Evolutionary conservation across 352 stramenopile genomes (phyloP), one percentile per base, ranked within the genome.

Genomic region (Pythium coloratum): DNA sequence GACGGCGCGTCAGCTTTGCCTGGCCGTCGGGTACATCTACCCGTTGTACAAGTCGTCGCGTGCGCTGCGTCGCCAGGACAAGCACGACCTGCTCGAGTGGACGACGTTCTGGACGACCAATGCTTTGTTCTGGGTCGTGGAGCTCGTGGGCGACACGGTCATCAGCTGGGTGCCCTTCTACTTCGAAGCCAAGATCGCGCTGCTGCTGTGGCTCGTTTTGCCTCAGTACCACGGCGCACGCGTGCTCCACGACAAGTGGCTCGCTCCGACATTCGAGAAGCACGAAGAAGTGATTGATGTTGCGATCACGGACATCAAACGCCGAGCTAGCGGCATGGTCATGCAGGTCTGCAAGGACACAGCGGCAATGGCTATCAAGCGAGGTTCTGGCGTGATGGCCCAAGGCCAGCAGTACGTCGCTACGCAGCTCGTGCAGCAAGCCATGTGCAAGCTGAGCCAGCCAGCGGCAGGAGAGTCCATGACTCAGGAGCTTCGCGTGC

Each of bases 161-260:
- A 75, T 89, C 28, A 67, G 66, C 2, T 92, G 80, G 79, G 53
- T 92, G 55, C 82, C 84, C 7, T 86, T 92, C 66, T 92, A 92
- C 72, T 81, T 80, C 20, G 84, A 91, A 59, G 77, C 79, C 64
- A 92, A 92, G 71, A 78, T 92, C 60, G 74, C 76, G 51, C 64
- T 88, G 16, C 62, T 92, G n/a, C 75, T 78, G 30, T 92, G 84
- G 84, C 77, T 92, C 30, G 84, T 87, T 32, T 36, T 92, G 50
- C 84, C 84, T 10, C 72, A 75, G 2, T 88, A 84, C 59, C 69
- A 72, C 16, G 84, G 84, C 12, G 78, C 81, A 9, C 55, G 79
- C 8, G 24, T 88, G 54, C 67, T 92, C 62, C 77, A 90, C 59
- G 76, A 82, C 10, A 70, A 67, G 30, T 88, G 80, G 72, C 62